phyloP scores from a whole-genome alignment of 2,329 filamentous ascomycete species.

The Ceratocystis destructans region DNA sequence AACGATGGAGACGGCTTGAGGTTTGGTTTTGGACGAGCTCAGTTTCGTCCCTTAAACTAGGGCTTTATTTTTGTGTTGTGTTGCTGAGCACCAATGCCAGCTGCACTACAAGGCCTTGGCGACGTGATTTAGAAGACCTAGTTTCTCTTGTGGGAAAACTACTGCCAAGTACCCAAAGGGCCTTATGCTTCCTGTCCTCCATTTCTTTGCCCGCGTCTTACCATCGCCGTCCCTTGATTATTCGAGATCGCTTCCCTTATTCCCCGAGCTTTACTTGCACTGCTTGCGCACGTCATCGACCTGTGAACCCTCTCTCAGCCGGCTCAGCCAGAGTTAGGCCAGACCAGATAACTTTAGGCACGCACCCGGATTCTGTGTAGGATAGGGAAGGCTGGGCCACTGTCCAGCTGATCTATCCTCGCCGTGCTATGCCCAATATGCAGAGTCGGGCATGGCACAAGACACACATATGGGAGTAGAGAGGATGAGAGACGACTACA shows the following conservation, averaged over 20 bases:
- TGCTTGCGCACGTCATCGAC: background rate
- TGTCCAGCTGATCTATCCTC: background rate
- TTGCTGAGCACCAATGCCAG: background rate
- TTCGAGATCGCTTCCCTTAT: too few species aligned
- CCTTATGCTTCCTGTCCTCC: too few species aligned
- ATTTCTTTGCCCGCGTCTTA: too few species aligned
- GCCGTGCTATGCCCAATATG: background rate
- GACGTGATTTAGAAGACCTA: too few species aligned
- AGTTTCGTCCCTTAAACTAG: background rate
- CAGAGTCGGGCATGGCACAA: background rate
- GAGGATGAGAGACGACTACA: background rate
- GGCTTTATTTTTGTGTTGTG: background rate
- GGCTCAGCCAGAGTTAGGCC: background rate
- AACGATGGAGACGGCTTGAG: background rate
- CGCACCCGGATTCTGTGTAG: background rate
- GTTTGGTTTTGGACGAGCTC: background rate
- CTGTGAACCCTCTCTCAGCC: background rate
- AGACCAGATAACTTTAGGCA: background rate
- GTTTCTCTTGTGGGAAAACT: too few species aligned
- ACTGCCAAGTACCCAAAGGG: too few species aligned
- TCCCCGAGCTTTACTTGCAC: background rate
- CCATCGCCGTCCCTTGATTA: too few species aligned
- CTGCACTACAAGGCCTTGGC: background rate
- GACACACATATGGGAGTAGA: background rate
- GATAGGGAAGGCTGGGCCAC: background rate